phyloP scores from a whole-genome alignment of 1,139 yeast genomes.

The Candida tetrigidarum region DNA sequence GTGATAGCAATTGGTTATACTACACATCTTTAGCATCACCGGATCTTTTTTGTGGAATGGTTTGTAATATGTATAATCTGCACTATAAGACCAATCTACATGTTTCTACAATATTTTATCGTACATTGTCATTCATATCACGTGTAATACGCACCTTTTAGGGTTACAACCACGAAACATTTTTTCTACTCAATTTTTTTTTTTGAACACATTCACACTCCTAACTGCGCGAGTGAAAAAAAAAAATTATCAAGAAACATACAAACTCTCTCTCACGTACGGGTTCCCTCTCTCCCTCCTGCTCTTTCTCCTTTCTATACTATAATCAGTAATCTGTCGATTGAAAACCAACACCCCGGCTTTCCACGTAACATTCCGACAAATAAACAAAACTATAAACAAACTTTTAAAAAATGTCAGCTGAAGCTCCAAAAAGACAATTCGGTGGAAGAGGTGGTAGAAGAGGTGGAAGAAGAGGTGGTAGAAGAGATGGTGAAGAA shows the following conservation, averaged over 20 bases:
- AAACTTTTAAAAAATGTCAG: slow-evolving; percentile 63
- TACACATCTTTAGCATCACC: no score
- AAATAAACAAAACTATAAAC: slow-evolving; percentile 20
- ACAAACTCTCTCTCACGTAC: no score
- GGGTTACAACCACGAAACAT: neutral
- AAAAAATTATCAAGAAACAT: neutral
- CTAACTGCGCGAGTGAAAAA: neutral
- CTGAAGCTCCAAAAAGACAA: slow-evolving; percentile 66
- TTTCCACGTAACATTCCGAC: slow-evolving; percentile 93
- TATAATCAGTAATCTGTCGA: slow-evolving; percentile 54
- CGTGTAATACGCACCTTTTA: neutral
- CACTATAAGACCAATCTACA: no score
- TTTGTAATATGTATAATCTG: no score
- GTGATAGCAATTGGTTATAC: no score
- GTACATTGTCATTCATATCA: no score
- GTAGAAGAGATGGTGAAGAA: slow-evolving; percentile 87
- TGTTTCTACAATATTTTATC: no score
- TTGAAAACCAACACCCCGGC: slow-evolving; percentile 91
- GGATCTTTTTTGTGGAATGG: no score
- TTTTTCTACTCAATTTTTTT: neutral
- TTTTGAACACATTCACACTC: neutral
- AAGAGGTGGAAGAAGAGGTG: slow-evolving; percentile 58
- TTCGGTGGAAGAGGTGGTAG: slow-evolving; percentile 57
- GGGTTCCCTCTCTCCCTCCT: neutral
- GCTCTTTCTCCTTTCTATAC: neutral